Conservation (phyloP, 805 yeast genomes). For the Pichia phayaonensis region DNA sequence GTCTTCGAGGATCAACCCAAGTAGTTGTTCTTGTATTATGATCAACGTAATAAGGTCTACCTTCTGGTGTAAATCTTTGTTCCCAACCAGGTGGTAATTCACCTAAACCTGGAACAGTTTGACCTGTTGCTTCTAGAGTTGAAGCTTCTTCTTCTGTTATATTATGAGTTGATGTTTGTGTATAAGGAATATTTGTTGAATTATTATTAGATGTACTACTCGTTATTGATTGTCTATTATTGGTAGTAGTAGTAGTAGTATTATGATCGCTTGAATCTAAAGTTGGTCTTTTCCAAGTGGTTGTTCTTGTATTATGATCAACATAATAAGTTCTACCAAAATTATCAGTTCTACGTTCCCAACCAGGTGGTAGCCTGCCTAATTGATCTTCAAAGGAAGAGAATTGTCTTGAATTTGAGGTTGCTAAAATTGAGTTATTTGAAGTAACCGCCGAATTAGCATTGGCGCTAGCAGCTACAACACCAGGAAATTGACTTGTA, state of each 20-base stretch:
- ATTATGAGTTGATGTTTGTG: conserved; percentile 30
- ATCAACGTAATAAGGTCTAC: conserved; percentile 96
- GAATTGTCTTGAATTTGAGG: conserved; percentile 48
- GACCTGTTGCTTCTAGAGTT: conserved; percentile 66
- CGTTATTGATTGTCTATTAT: conserved; percentile 30
- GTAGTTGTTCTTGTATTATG: conserved; percentile 99
- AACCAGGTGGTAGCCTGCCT: conserved; percentile 95
- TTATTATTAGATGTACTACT: conserved; percentile 39
- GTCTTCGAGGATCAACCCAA: conserved; percentile 99
- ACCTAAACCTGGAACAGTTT: conserved; percentile 92
- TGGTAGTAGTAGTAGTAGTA: conserved; percentile 22
- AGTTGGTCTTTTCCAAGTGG: conserved; percentile 98
- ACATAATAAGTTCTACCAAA: conserved; percentile 97
- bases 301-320: conserved; percentile 94
- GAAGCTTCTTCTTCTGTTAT: conserved; percentile 22
- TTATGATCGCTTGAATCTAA: conserved; percentile 59
- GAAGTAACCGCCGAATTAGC: not conserved
- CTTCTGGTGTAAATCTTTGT: conserved; percentile 95
- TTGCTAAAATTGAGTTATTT: conserved; percentile 12
- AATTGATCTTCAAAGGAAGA: conserved; percentile 95
- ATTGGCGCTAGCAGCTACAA: conserved; percentile 22
- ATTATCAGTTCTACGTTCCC: conserved; percentile 98
- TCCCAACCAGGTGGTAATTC: conserved; percentile 99
- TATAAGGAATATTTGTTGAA: conserved; percentile 31
- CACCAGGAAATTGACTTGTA: conserved; percentile 21